Evolutionary conservation across 1,284 basidiomycete genomes (phyloP).

Genomic region (Vanrija sp.): DNA sequence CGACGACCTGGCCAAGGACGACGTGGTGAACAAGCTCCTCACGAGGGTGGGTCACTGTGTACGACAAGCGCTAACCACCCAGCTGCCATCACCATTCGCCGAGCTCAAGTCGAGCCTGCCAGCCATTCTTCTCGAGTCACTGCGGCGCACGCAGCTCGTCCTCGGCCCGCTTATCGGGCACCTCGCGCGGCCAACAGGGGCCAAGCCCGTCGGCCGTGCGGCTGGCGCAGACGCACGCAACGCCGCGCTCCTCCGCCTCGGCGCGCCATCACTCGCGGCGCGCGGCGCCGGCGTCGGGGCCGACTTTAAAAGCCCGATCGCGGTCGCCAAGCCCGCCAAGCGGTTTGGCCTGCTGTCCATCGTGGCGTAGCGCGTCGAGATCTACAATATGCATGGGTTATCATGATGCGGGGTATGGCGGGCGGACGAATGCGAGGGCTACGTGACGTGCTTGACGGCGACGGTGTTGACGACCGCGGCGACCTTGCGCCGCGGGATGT

Average conservation of each 20-base stretch:
- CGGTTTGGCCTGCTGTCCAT: slow-evolving; percentile 45
- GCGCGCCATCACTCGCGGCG: slow-evolving; percentile 20
- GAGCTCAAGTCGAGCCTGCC: slow-evolving; percentile 10
- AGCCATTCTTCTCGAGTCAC: slow-evolving; percentile 23
- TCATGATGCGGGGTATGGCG: slow-evolving; percentile 12
- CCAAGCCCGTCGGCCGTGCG: not conserved
- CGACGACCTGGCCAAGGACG: slow-evolving; percentile 16
- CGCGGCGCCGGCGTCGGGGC: slow-evolving; percentile 17
- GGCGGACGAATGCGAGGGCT: not conserved
- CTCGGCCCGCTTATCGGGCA: slow-evolving; percentile 32
- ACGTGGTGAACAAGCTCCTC: slow-evolving; percentile 18
- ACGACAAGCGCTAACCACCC: not conserved
- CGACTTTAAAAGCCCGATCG: slow-evolving; percentile 44
- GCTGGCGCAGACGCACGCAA: slow-evolving; percentile 18
- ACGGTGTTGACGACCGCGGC: slow-evolving; percentile 69
- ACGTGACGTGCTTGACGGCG: slow-evolving; percentile 70
- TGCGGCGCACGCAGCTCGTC: slow-evolving; percentile 37
- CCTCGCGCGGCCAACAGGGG: slow-evolving; percentile 8
- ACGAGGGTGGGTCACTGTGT: slow-evolving; percentile 15
- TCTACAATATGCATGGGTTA: not conserved
- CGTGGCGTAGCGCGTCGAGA: slow-evolving; percentile 19
- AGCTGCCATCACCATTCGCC: slow-evolving; percentile 1
- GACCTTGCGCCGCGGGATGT: slow-evolving; percentile 53
- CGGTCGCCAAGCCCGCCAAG: slow-evolving; percentile 44
- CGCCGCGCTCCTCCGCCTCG: slow-evolving; percentile 36